Evolutionary conservation across 768 basidiomycete species (phyloP).

Genomic region (Lentinula edodes): DNA sequence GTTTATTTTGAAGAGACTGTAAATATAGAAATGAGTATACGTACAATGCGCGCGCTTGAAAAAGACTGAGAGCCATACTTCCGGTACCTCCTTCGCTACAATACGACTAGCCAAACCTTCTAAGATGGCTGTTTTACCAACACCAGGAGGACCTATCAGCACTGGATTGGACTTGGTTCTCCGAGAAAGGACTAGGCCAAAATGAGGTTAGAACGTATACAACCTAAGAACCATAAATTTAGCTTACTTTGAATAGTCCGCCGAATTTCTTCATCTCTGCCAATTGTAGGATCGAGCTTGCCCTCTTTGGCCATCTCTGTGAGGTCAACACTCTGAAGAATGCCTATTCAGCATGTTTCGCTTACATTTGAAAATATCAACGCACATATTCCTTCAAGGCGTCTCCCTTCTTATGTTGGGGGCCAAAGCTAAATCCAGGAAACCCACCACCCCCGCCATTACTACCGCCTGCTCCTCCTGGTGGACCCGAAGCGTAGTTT

Average conservation of each 20-base stretch:
- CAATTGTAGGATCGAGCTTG: slow-evolving; percentile 88
- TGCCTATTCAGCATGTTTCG: background rate
- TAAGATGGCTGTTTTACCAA: slow-evolving; percentile 89
- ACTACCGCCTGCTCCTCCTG: slow-evolving; percentile 18
- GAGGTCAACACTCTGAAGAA: slow-evolving; percentile 66
- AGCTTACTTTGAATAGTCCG: slow-evolving; percentile 83
- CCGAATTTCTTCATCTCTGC: slow-evolving; percentile 86
- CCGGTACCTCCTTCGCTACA: slow-evolving; percentile 85
- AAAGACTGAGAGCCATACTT: slow-evolving; percentile 40
- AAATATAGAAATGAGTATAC: background rate
- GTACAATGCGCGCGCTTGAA: background rate
- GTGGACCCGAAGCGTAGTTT: slow-evolving; percentile 44
- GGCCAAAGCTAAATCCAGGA: slow-evolving; percentile 54
- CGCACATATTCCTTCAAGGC: slow-evolving; percentile 73
- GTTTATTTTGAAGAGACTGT: slow-evolving; percentile 80
- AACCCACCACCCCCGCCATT: slow-evolving; percentile 43
- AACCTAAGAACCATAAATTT: background rate
- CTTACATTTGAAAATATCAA: slow-evolving; percentile 3
- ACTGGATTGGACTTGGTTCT: slow-evolving; percentile 93
- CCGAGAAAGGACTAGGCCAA: slow-evolving; percentile 63
- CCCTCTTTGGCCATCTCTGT: slow-evolving; percentile 81
- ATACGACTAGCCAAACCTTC: slow-evolving; percentile 88
- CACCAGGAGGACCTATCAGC: slow-evolving; percentile 46
- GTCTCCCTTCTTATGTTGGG: slow-evolving; percentile 73
- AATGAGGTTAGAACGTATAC: background rate